These are phyloP conservation scores for Penicillium diatomitis DNA, from an alignment of 495 filamentous ascomycete genomes.

Conservation along the genomic window DNA sequence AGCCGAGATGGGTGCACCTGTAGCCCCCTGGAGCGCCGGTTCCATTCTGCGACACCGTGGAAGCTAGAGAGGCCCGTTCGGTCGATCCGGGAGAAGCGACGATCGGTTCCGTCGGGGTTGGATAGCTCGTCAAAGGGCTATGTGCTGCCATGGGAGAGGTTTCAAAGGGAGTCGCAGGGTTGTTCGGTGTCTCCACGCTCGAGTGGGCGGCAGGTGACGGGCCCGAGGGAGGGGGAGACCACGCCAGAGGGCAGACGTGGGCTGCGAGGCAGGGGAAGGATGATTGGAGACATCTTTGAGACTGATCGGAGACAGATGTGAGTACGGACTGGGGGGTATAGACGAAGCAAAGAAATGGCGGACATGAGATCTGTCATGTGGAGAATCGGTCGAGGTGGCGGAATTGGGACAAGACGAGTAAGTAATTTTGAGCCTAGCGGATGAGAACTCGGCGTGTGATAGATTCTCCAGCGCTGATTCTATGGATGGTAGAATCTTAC, in stretches of 20 bases:
- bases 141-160: constrained; percentile 20
- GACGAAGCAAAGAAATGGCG: constrained; percentile 19
- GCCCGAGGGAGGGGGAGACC: neutral
- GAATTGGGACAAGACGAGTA: constrained; percentile 13
- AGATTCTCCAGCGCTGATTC: constrained; percentile 29
- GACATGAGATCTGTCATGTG: constrained; percentile 23
- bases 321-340: constrained; percentile 30
- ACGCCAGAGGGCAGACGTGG: constrained; percentile 17
- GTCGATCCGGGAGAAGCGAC: constrained; percentile 7
- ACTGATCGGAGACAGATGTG: constrained; percentile 33
- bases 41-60: constrained; percentile 18
- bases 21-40: constrained; percentile 28
- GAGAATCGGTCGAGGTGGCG: constrained; percentile 26
- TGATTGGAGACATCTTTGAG: constrained; percentile 29
- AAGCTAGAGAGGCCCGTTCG: constrained; percentile 17
- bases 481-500: constrained; percentile 36
- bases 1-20: constrained; percentile 63
- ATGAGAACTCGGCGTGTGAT: constrained; percentile 12
- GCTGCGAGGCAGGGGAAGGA: constrained; percentile 31
- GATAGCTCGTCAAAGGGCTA: constrained; percentile 33
- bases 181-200: constrained; percentile 1
- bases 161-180: constrained; percentile 16
- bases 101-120: constrained; percentile 33
- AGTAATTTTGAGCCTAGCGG: constrained; percentile 15
- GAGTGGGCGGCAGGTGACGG: constrained; percentile 4